These are phyloP conservation scores for Saturnispora hagleri DNA, from an alignment of 805 yeast genomes.

Conservation along the genomic window DNA sequence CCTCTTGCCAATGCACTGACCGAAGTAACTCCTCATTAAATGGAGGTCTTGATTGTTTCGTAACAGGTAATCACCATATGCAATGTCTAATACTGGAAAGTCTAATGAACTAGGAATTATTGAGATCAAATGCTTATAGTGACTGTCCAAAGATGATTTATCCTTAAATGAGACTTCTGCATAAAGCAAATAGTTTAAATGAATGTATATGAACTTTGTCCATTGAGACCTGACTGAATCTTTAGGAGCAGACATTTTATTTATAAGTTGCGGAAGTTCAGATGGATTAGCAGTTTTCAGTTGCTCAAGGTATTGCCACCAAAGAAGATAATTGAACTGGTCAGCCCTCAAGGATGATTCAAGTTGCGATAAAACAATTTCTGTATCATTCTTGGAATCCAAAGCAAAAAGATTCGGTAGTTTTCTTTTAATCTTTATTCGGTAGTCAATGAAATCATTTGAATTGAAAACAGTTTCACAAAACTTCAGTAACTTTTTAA, in stretches of 20 bases:
- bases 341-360: slow-evolving; percentile 16
- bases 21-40: slow-evolving; percentile 58
- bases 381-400: not conserved
- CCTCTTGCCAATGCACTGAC: slow-evolving; percentile 59
- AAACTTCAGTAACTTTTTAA: slow-evolving; percentile 1
- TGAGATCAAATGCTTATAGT: slow-evolving; percentile 42
- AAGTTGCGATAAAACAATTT: not conserved
- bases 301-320: slow-evolving; percentile 65
- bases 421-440: not conserved
- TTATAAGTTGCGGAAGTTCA: not conserved
- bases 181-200: slow-evolving; percentile 57
- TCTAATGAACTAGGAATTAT: slow-evolving; percentile 50
- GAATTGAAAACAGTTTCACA: slow-evolving; percentile 2
- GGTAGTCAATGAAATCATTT: not conserved
- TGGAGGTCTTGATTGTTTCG: slow-evolving; percentile 42
- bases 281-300: slow-evolving; percentile 24
- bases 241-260: slow-evolving; percentile 30
- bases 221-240: slow-evolving; percentile 31
- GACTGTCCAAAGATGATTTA: slow-evolving; percentile 17
- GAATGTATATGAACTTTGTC: slow-evolving; percentile 41
- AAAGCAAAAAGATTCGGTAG: not conserved
- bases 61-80: slow-evolving; percentile 62
- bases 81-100: slow-evolving; percentile 66
- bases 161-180: slow-evolving; percentile 30
- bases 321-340: slow-evolving; percentile 59